Percentiles rank a stretch among this genome's conserved stretches.
Evolutionary conservation across 2,329 filamentous ascomycete species (phyloP).

Genomic region (Thielaviopsis populi): DNA sequence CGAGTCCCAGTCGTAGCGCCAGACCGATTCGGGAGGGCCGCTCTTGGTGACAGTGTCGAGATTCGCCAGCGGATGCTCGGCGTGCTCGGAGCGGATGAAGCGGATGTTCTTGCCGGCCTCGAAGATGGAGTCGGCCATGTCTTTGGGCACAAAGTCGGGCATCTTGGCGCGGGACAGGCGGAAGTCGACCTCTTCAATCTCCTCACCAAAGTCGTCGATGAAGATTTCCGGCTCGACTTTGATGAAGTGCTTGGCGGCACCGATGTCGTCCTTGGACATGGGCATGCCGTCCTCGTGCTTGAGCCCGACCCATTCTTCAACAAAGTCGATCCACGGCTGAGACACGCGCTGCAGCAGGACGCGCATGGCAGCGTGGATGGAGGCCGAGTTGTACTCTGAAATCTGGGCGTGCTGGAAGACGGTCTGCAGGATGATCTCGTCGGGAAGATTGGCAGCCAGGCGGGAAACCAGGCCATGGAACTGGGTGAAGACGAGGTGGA

Average conservation of each 20-base stretch:
- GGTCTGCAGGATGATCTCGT: slow-evolving; percentile 46
- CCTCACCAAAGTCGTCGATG: slow-evolving; percentile 43
- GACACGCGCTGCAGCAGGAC: slow-evolving; percentile 51
- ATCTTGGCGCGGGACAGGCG: slow-evolving; percentile 49
- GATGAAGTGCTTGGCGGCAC: slow-evolving; percentile 42
- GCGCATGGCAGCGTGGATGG: slow-evolving; percentile 48
- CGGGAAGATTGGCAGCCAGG: slow-evolving; percentile 31
- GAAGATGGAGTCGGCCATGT: slow-evolving; percentile 58
- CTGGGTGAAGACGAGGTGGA: slow-evolving; percentile 35
- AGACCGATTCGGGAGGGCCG: slow-evolving; percentile 44
- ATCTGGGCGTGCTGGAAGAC: slow-evolving; percentile 47
- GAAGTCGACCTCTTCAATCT: slow-evolving; percentile 44
- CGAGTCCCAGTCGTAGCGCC: slow-evolving; percentile 58
- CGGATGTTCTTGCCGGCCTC: slow-evolving; percentile 65
- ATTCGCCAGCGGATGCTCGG: slow-evolving; percentile 51
- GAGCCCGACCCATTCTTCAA: slow-evolving; percentile 63
- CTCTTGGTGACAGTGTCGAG: slow-evolving; percentile 31
- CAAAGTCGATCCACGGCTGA: slow-evolving; percentile 49
- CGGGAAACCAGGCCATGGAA: slow-evolving; percentile 37
- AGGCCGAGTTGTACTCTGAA: slow-evolving; percentile 46
- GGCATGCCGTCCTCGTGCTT: slow-evolving; percentile 41
- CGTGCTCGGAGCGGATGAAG: slow-evolving; percentile 54
- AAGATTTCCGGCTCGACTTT: slow-evolving; percentile 39
- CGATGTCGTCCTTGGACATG: slow-evolving; percentile 32
- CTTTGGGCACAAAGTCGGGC: slow-evolving; percentile 54